Conservation (phyloP, 352 stramenopile species). For the Phytophthora pini region DNA sequence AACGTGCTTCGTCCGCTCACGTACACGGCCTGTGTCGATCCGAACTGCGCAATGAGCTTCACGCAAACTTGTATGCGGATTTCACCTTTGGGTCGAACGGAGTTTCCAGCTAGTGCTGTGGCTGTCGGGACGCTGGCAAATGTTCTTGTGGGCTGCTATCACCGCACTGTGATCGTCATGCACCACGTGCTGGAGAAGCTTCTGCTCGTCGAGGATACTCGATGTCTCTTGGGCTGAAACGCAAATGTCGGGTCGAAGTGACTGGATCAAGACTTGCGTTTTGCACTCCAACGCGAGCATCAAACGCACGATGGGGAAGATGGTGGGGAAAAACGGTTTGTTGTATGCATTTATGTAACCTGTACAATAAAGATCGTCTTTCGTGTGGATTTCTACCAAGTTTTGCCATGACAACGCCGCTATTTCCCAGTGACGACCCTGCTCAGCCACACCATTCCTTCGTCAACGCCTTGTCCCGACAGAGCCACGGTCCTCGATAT, state of each 20-base stretch:
- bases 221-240: conserved; percentile 26
- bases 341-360: conserved; percentile 28
- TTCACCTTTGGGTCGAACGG: conserved; percentile 16
- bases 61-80: conserved; percentile 39
- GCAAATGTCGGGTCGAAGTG: conserved; percentile 28
- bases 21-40: conserved; percentile 18
- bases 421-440: conserved; percentile 31
- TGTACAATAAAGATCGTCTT: conserved; percentile 15
- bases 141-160: conserved; percentile 39
- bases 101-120: conserved; percentile 26
- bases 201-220: conserved; percentile 36
- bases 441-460: conserved; percentile 57
- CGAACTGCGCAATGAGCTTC: conserved; percentile 32
- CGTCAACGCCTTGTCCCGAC: conserved; percentile 45
- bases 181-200: conserved; percentile 41
- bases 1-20: conserved; percentile 34
- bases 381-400: conserved; percentile 4
- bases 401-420: conserved; percentile 14
- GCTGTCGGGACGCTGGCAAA: conserved; percentile 37
- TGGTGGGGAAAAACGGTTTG: conserved; percentile 25
- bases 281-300: conserved; percentile 18
- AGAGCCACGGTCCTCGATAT: conserved; percentile 41
- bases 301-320: conserved; percentile 36
- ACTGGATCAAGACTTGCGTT: conserved; percentile 26
- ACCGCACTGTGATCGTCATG: conserved; percentile 38